Percentiles rank a stretch among this genome's conserved stretches.
Conservation (phyloP, 2,329 filamentous ascomycete genomes). For the Phialophora chinensis region DNA sequence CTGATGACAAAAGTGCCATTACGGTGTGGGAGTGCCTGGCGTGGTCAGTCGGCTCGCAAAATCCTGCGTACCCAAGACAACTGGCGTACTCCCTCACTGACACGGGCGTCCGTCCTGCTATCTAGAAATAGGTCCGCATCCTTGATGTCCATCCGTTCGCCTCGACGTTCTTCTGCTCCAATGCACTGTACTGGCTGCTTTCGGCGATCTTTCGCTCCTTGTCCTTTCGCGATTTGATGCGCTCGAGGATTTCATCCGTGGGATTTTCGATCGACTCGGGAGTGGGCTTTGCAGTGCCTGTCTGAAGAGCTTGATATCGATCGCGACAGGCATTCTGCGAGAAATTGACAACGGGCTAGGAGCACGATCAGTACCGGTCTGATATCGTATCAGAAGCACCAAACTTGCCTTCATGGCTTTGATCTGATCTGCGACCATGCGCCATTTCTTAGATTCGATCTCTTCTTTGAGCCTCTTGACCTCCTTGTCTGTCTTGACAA, state of each 20-base stretch:
- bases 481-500: slow-evolving; percentile 51
- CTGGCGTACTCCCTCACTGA: background rate
- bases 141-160: slow-evolving; percentile 37
- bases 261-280: slow-evolving; percentile 45
- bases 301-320: slow-evolving; percentile 49
- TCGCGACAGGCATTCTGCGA: slow-evolving; percentile 54
- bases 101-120: background rate
- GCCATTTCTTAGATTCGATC: slow-evolving; percentile 53
- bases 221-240: slow-evolving; percentile 35
- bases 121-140: slow-evolving; percentile 32
- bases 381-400: background rate
- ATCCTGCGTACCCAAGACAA: background rate
- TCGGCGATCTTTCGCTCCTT: slow-evolving; percentile 34
- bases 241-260: slow-evolving; percentile 33
- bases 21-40: slow-evolving; percentile 9
- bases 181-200: slow-evolving; percentile 11
- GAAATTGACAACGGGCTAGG: slow-evolving; percentile 49
- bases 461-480: slow-evolving; percentile 50
- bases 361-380: slow-evolving; percentile 20
- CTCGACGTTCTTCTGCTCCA: slow-evolving; percentile 32
- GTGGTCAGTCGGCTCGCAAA: background rate
- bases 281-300: slow-evolving; percentile 54
- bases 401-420: slow-evolving; percentile 45
- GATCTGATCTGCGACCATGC: slow-evolving; percentile 51
- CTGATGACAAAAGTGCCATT: slow-evolving; percentile 16